Evolutionary conservation across 768 basidiomycete genomes (phyloP).

Genomic region (Sarcodon sp.): DNA sequence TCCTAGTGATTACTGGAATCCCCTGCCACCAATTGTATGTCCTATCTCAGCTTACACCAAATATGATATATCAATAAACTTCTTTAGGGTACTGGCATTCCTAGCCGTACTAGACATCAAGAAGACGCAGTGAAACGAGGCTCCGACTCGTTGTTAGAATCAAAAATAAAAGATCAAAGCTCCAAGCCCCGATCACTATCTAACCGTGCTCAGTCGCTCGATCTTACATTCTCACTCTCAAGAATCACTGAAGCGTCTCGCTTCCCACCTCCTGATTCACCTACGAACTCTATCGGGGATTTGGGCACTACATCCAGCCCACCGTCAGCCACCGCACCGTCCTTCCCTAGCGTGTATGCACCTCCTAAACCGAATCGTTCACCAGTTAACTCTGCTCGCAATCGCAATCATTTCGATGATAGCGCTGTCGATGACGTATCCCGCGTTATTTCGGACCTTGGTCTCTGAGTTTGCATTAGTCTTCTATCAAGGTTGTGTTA

Average conservation of each 20-base stretch:
- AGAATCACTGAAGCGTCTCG: constrained; percentile 58
- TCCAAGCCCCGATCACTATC: constrained; percentile 71
- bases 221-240: constrained; percentile 76
- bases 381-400: constrained; percentile 12
- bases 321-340: constrained; percentile 65
- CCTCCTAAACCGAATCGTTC: constrained; percentile 36
- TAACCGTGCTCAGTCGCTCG: constrained; percentile 83
- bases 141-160: constrained; percentile 73
- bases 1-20: constrained; percentile 64
- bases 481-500: too few species aligned
- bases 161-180: constrained; percentile 69
- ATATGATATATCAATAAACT: constrained; percentile 7
- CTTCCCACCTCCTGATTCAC: constrained; percentile 63
- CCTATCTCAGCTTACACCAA: constrained; percentile 10
- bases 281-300: constrained; percentile 65
- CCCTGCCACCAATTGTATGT: constrained; percentile 62
- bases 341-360: constrained; percentile 78
- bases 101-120: constrained; percentile 51
- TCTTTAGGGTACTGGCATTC: constrained; percentile 52
- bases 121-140: constrained; percentile 75
- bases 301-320: constrained; percentile 71
- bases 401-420: constrained; percentile 26
- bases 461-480: constrained; percentile 8
- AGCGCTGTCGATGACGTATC: constrained; percentile 59
- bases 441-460: constrained; percentile 53